These are phyloP conservation scores for Fragosphaeria purpurea DNA, from an alignment of 2,329 filamentous ascomycete genomes.

Conservation along the genomic window DNA sequence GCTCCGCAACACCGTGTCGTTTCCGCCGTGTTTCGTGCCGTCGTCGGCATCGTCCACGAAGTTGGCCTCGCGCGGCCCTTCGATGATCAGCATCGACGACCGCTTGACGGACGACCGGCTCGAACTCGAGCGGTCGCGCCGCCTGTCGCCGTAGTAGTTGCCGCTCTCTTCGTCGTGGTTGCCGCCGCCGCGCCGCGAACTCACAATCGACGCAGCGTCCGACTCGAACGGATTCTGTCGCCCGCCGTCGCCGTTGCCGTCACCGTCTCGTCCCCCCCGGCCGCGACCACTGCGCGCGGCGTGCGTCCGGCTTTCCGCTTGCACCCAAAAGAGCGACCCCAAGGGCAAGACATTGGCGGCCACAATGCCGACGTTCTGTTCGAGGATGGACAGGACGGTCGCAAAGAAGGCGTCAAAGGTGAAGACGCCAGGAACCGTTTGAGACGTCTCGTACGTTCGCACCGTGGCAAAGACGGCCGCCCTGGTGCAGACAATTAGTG, in stretches of 20 bases:
- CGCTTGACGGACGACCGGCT: conserved; percentile 9
- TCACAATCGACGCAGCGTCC: conserved; percentile 7
- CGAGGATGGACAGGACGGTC: conserved; percentile 24
- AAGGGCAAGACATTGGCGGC: conserved; percentile 27
- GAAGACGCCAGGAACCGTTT: conserved; percentile 18
- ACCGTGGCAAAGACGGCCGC: conserved; percentile 22
- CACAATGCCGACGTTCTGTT: conserved; percentile 28
- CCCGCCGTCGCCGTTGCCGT: conserved; percentile 14
- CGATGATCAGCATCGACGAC: conserved; percentile 18
- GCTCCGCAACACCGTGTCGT: neutral
- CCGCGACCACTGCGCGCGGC: neutral
- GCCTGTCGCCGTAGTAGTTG: neutral
- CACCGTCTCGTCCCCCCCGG: neutral
- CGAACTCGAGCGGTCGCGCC: neutral
- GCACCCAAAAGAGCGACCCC: conserved; percentile 20
- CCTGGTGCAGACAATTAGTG: conserved; percentile 9
- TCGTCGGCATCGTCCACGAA: conserved; percentile 5
- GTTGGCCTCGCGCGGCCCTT: conserved; percentile 16
- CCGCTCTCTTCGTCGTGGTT: neutral
- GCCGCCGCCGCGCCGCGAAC: neutral
- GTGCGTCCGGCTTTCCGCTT: conserved; percentile 4
- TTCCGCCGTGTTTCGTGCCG: neutral
- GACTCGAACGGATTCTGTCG: conserved; percentile 3
- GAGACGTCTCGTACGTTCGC: conserved; percentile 25
- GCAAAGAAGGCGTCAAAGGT: conserved; percentile 21